Conservation (phyloP, 306 rosid species). For the Astragalus glycyphyllos region DNA sequence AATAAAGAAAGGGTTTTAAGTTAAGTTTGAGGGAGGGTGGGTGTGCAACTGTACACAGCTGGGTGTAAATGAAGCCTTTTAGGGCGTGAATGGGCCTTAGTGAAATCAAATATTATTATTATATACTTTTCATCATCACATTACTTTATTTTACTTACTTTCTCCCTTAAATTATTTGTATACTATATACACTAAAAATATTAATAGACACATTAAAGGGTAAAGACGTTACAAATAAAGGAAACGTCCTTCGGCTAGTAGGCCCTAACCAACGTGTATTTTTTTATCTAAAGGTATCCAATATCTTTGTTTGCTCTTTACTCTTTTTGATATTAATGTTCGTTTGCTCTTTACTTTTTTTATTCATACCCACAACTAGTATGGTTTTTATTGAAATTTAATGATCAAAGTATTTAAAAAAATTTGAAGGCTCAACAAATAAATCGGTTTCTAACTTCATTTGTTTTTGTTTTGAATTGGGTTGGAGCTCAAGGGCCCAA, state of each 20-base stretch:
- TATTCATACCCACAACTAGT: too few species aligned
- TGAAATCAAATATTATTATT: too few species aligned
- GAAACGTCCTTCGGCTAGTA: conserved; percentile 16
- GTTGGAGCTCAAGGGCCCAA: too few species aligned
- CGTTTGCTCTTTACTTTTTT: too few species aligned
- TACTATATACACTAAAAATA: not conserved
- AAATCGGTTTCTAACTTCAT: too few species aligned
- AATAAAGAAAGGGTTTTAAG: conserved; percentile 7
- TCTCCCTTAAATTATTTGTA: conserved; percentile 7
- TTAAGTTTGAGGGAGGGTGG: not conserved
- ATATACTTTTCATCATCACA: not conserved
- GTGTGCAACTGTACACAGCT: conserved; percentile 20
- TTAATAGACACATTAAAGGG: not conserved
- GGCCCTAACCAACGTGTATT: not conserved
- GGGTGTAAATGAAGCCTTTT: not conserved
- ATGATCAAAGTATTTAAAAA: too few species aligned
- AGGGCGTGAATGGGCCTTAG: too few species aligned
- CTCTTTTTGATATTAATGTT: too few species aligned
- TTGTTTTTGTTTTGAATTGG: too few species aligned
- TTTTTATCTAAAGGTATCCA: too few species aligned
- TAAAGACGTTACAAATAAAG: conserved; percentile 19
- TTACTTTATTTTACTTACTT: conserved; percentile 4
- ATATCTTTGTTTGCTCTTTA: not conserved
- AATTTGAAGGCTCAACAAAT: too few species aligned
- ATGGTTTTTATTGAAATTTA: too few species aligned